Percentiles rank a stretch among this genome's conserved stretches.
Evolutionary conservation across 73 alveolate species (phyloP).

Genomic region (Tetrahymena borealis): DNA sequence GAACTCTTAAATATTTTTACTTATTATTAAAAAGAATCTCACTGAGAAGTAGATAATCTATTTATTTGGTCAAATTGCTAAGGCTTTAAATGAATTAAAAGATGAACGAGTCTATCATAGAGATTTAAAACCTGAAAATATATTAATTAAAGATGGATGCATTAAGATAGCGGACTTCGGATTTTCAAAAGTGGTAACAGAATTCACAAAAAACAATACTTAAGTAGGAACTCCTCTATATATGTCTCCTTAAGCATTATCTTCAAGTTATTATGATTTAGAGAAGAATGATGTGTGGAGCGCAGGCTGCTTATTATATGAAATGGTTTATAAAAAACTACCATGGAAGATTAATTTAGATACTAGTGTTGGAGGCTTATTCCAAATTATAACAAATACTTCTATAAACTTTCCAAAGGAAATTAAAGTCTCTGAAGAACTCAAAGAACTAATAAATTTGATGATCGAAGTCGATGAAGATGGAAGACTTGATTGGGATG

Average conservation of each 20-base stretch:
- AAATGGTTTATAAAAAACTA: constrained; percentile 18
- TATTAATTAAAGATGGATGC: constrained; percentile 15
- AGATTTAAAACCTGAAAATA: constrained; percentile 40
- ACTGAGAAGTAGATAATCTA: constrained; percentile 1
- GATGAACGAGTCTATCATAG: constrained; percentile 16
- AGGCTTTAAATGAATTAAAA: constrained; percentile 21
- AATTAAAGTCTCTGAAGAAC: background rate
- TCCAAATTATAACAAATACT: background rate
- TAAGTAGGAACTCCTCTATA: constrained; percentile 38
- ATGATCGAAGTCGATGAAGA: background rate
- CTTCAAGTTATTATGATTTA: constrained; percentile 9
- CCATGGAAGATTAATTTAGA: constrained; percentile 19
- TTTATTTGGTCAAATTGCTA: constrained; percentile 5
- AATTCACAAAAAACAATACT: constrained; percentile 11
- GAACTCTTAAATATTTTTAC: background rate
- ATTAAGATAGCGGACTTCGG: constrained; percentile 40
- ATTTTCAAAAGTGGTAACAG: constrained; percentile 28
- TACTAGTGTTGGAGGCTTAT: background rate
- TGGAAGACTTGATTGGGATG: background rate
- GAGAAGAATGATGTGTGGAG: constrained; percentile 44
- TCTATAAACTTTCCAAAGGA: background rate
- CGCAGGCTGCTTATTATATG: constrained; percentile 28
- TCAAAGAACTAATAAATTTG: background rate
- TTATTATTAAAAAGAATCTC: background rate
- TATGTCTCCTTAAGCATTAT: constrained; percentile 37